Percentiles rank a stretch among this genome's conserved stretches.
Evolutionary conservation across 495 filamentous ascomycete genomes (phyloP).

Genomic region (Penicillium goetzii): DNA sequence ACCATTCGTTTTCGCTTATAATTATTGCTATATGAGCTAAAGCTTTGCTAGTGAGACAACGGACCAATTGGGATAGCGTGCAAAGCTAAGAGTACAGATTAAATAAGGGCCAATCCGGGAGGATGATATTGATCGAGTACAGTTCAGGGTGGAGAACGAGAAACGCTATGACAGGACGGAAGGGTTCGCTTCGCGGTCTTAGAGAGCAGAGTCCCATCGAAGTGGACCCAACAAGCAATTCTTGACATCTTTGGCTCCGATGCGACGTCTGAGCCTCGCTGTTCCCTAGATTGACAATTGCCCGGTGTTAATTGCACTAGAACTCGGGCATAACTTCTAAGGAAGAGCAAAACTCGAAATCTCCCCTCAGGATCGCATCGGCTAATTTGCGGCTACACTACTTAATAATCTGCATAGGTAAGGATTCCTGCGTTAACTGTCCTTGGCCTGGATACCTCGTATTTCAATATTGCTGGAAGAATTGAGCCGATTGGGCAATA

Average conservation of each 20-base stretch:
- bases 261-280: background rate
- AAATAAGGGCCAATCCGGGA: background rate
- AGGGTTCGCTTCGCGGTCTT: background rate
- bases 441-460: background rate
- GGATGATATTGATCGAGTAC: conserved; percentile 4
- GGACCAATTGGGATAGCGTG: background rate
- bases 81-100: conserved; percentile 4
- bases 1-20: background rate
- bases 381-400: background rate
- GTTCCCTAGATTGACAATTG: background rate
- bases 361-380: too few species aligned
- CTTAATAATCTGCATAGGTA: background rate
- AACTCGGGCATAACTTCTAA: too few species aligned
- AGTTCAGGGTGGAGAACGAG: background rate
- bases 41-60: background rate
- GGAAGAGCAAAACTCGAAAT: too few species aligned
- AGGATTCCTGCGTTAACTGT: background rate
- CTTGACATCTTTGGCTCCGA: background rate
- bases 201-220: background rate
- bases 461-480: background rate
- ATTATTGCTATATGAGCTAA: background rate
- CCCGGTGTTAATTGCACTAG: background rate
- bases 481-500: background rate
- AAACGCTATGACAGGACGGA: conserved; percentile 3
- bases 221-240: background rate